A percentile compares a stretch with the other conserved stretches of the same genome.
Conservation (phyloP, 2,329 filamentous ascomycete species). For the Purpureocillium lavendulum region DNA sequence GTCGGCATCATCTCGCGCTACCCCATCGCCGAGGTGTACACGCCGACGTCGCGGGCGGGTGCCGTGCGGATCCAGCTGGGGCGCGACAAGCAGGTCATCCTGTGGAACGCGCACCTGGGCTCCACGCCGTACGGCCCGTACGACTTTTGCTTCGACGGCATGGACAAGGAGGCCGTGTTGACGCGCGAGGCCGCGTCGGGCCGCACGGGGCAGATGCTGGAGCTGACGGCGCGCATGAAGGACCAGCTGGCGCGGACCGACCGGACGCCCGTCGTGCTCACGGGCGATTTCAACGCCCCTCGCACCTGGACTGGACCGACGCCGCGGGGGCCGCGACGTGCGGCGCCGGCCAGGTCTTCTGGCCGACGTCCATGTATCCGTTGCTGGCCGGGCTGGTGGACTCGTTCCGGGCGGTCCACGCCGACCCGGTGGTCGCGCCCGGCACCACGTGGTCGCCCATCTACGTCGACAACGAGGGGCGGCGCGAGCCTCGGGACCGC, state of each 20-base stretch:
- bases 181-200: slow-evolving; percentile 23
- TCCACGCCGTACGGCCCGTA: slow-evolving; percentile 30
- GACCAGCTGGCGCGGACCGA: slow-evolving; percentile 17
- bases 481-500: slow-evolving; percentile 26
- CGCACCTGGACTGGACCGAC: slow-evolving; percentile 29
- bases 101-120: slow-evolving; percentile 27
- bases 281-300: slow-evolving; percentile 32
- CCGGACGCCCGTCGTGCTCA: slow-evolving; percentile 21
- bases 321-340: slow-evolving; percentile 21
- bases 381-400: slow-evolving; percentile 24
- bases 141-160: slow-evolving; percentile 28
- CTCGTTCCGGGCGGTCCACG: slow-evolving; percentile 24
- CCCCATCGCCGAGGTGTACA: slow-evolving; percentile 21
- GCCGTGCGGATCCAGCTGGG: slow-evolving; percentile 26
- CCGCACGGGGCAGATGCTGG: slow-evolving; percentile 25
- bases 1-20: slow-evolving; percentile 27
- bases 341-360: slow-evolving; percentile 19
- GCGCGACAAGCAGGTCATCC: slow-evolving; percentile 18
- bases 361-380: slow-evolving; percentile 26
- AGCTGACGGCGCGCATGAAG: slow-evolving; percentile 20
- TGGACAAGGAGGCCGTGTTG: slow-evolving; percentile 20
- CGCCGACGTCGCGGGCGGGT: slow-evolving; percentile 16
- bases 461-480: slow-evolving; percentile 18
- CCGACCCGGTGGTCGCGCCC: slow-evolving; percentile 19
- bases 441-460: slow-evolving; percentile 31